phyloP scores from a whole-genome alignment of 768 basidiomycete species.

The Pseudohyphozyma bogoriensis region DNA sequence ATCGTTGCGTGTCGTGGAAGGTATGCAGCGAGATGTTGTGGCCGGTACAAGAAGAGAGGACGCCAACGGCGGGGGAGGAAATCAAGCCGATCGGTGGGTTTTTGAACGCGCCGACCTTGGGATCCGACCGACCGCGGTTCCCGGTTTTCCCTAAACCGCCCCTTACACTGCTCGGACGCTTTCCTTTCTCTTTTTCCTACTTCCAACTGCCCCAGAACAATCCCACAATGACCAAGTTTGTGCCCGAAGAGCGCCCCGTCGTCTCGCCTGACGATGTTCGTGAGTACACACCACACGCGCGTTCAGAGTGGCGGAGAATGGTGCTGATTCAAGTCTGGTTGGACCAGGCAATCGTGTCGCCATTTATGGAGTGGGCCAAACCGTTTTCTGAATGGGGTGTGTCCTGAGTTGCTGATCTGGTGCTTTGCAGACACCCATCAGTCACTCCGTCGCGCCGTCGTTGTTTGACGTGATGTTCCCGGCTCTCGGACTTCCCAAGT shows the following conservation, averaged over 20 bases:
- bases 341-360: background rate
- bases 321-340: no score
- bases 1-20: no score
- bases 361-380: background rate
- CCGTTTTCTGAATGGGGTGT: background rate
- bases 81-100: no score
- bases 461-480: background rate
- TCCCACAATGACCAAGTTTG: background rate
- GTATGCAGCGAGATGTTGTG: no score
- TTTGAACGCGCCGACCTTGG: no score
- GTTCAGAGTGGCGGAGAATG: no score
- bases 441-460: background rate
- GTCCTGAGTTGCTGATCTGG: background rate
- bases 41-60: no score
- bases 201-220: background rate
- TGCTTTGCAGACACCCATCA: background rate
- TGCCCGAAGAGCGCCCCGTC: background rate
- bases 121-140: no score
- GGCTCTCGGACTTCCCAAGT: background rate
- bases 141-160: no score
- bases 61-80: no score
- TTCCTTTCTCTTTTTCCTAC: background rate
- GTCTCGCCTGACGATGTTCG: background rate
- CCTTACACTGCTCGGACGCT: no score
- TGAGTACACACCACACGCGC: no score